Conservation (phyloP, 1,284 basidiomycete species). For the Cryptococcus floricola region DNA sequence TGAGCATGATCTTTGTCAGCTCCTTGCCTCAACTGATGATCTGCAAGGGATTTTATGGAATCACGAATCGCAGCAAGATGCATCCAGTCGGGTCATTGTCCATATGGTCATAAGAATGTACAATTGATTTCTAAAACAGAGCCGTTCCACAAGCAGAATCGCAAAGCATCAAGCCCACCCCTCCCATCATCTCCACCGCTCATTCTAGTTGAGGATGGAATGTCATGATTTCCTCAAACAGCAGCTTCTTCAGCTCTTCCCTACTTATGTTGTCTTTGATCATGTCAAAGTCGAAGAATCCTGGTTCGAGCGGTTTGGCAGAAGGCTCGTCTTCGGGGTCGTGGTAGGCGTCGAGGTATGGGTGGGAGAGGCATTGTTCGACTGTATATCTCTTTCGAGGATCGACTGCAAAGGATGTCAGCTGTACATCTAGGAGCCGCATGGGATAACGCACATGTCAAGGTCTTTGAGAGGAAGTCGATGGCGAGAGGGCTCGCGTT, state of each 20-base stretch:
- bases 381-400: constrained; percentile 89
- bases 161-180: too few species aligned
- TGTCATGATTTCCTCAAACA: constrained; percentile 70
- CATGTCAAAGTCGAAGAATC: constrained; percentile 92
- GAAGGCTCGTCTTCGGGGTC: constrained; percentile 91
- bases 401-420: constrained; percentile 59
- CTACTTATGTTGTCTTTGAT: constrained; percentile 90
- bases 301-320: constrained; percentile 80
- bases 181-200: too few species aligned
- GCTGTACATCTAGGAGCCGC: not conserved
- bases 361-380: constrained; percentile 82
- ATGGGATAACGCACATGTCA: constrained; percentile 57
- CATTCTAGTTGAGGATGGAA: constrained; percentile 48
- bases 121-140: too few species aligned
- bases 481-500: constrained; percentile 79
- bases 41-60: too few species aligned
- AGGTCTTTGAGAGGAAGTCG: constrained; percentile 85
- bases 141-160: too few species aligned
- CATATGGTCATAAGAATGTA: too few species aligned
- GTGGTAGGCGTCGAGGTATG: constrained; percentile 81
- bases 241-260: constrained; percentile 63
- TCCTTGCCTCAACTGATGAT: too few species aligned
- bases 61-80: too few species aligned
- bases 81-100: too few species aligned
- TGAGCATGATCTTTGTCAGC: too few species aligned